Base-by-base conservation (phyloP, 257 asterid species). In the Plantago elongata region DNA sequence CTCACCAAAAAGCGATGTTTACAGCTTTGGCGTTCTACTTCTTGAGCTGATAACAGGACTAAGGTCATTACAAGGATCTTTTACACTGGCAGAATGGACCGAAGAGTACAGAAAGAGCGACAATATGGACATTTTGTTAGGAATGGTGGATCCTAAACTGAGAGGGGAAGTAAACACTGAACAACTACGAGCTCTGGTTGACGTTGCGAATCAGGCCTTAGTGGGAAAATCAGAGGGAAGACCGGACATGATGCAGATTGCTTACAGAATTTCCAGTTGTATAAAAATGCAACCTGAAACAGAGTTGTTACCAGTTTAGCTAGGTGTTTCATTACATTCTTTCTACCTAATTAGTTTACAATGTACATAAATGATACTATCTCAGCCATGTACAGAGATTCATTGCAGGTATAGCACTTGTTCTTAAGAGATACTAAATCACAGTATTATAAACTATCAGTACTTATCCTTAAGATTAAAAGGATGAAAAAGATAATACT, bases 1-100 rank as follows among this genome's bases (percentile, higher is more conserved):
- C 0, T 85, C 95, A 0, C 86, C 79, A 0, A 88, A 78, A 69
- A 81, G 90, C 49, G 96, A 88, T 7, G 96, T 88, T 34, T 88
- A 85, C 11, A 85, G 96, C 52, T 88, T 70, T n/a, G 96, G 95
- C 2, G 88, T 88, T 0, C 16, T 88, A 51, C 46, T 85, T 11
- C 81, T 88, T 2, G 96, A 88, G 81, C 85, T 88, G 3, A 70
- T 83, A 3, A 85, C 95, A 0, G 96, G 96, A 57, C 74, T 83
- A 47, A 81, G 76, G 52, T 85, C 92, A 6, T 64, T 75, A 14
- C 95, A 85, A 57, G 92, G 96, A 5, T 85, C 96, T 1, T 67
- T 64, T 12, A 88, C 95, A 1, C 76, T 83, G 13, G 84, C 90
- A 0, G 96, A 88, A 54, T 85, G 85, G 88, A 85, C 96, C 0